Base-by-base conservation (phyloP, 116 monocot species). In the Phalaenopsis hybrid region DNA sequence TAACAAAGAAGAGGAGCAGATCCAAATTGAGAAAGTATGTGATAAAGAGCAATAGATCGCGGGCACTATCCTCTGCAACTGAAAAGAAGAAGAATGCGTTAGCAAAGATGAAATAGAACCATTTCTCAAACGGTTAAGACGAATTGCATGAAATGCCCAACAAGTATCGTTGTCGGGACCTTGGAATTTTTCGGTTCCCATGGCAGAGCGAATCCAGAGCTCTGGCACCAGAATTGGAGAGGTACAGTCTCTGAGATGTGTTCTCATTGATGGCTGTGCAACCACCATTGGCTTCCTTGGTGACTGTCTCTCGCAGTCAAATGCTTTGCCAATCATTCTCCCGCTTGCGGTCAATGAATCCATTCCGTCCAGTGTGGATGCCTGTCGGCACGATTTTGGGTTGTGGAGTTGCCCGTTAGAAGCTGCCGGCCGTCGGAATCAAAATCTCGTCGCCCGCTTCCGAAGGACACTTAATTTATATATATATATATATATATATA, bases 241-340 rank as follows among this genome's bases (percentile, higher is more conserved):
- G 78, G 5, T 75, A 57, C 57, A 85, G 84, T 44, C 81, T 90
- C 12, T 69, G 76, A 17, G 83, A 87, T 77, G 90, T 87, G 31
- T 90, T 90, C 90, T 90, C 77, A 87, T 90, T 25, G 90, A 87
- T 68, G 90, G 90, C 6, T 44, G 85, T 61, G 81, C 82, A 41
- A 87, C 89, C 33, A 67, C 89, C 69, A 87, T 89, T 52, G 89
- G 83, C 3, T 58, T 87, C 48, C 89, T 87, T 43, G 89, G 89
- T 18, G 89, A 85, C 63, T 85, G 87, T 23, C 80, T 89, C 25
- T 81, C 83, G 3, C 79, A 12, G 34, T 45, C 67, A 5, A 43
- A 55, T 28, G 23, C 87, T 1, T 46, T 51, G 8, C 12, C 78
- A 44, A 61, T 81, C 73, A 75, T 44, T 0, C 76, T 87, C 23